Conservation (phyloP, 225 moss, liverwort and hornwort genomes). For the Polytrichum formosum region DNA sequence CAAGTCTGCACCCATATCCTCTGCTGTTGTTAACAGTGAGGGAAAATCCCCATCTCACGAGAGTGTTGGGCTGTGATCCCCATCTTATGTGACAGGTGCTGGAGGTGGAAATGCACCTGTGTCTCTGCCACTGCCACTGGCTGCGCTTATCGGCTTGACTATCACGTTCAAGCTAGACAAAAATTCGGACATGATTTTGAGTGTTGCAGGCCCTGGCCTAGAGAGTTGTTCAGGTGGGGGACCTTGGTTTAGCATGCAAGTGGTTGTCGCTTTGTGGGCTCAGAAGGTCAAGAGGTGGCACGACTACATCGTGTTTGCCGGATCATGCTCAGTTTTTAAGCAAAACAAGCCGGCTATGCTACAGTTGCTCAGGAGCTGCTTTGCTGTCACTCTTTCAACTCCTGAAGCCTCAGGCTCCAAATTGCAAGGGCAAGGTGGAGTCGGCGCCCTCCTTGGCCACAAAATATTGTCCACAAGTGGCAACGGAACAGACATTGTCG, state of each 20-base stretch:
- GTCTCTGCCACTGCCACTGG: constrained; percentile 80
- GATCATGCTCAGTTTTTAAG: constrained; percentile 65
- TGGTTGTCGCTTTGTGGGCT: constrained; percentile 85
- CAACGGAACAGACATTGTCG: constrained; percentile 29
- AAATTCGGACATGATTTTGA: constrained; percentile 47
- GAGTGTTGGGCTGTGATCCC: not conserved
- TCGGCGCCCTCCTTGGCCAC: constrained; percentile 81
- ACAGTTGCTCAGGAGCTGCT: constrained; percentile 76
- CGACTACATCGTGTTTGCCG: constrained; percentile 67
- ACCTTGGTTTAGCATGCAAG: constrained; percentile 91
- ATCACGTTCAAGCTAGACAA: constrained; percentile 89
- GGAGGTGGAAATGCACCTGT: constrained; percentile 83
- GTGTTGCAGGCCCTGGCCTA: constrained; percentile 80
- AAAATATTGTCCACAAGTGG: constrained; percentile 43
- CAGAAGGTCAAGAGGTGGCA: constrained; percentile 83
- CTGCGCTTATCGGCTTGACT: constrained; percentile 81
- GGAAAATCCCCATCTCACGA: no score
- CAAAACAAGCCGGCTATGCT: constrained; percentile 67
- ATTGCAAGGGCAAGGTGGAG: constrained; percentile 67
- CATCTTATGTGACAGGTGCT: constrained; percentile 40
- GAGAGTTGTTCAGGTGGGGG: constrained; percentile 64
- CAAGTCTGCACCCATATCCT: no score
- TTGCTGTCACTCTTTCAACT: constrained; percentile 60
- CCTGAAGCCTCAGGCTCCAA: constrained; percentile 53
- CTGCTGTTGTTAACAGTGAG: no score